Evolutionary conservation across 2,329 filamentous ascomycete genomes (phyloP), one percentile per base, ranked within the genome.

Genomic region (Purpureocillium lavendulum): DNA sequence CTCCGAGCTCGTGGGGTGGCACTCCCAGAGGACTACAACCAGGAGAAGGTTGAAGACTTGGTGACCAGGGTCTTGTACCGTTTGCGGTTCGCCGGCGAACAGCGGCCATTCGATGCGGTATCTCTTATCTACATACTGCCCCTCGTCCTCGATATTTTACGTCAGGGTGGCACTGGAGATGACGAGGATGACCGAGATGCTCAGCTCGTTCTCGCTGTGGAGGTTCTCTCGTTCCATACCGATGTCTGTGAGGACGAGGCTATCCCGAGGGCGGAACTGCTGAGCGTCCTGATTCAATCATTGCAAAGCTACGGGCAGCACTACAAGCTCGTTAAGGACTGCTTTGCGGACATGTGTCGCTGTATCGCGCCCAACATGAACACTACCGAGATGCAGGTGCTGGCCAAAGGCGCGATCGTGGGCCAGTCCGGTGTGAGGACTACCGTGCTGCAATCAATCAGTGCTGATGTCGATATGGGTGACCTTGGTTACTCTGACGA

Each of bases 291-390:
- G 30, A 81, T 95, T 41, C 70, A 70, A 33, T 83, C 88, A 1
- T 94, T 98, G 85, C 86, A 94, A 57, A 75, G 67, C 44, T 95
- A 94, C 59, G 83, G 80, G 33, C 88, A 94, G 55, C 92, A 98
- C 61, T 96, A 96, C 68, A 95, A 95, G 62, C 70, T 89, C 42
- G 80, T 96, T 63, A 95, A 90, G 59, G 92, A 98, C 61, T 94
- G 87, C 53, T 77, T 98, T 46, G 74, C 84, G 39, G 87, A 97
- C 58, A 75, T 94, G 48, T 87, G 86, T 53, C 81, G 88, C 43
- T 89, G 83, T 47, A 74, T 97, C 38, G 84, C 90, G 3, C 80
- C 84, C 3, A 95, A 87, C 52, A 88, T 96, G 48, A 80, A 61
- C 40, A 59, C 70, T 4, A 63, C 73, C 2, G 94, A 98, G 62